These are phyloP conservation scores for Trichophyton simii DNA, from an alignment of 2,329 filamentous ascomycete genomes.

Conservation along the genomic window DNA sequence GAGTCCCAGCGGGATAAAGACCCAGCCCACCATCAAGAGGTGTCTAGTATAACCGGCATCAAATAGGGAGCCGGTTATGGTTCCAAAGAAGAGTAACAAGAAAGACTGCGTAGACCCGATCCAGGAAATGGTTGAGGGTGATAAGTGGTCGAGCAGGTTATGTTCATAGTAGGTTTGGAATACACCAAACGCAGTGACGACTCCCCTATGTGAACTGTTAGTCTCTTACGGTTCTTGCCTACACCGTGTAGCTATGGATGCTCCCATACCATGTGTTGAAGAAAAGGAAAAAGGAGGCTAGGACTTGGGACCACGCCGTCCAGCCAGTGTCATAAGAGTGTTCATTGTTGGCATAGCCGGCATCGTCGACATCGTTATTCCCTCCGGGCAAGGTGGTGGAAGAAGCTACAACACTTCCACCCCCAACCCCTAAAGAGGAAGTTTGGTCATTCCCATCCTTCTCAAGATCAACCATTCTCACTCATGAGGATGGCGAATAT, in stretches of 20 bases:
- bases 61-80: conserved; percentile 42
- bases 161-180: conserved; percentile 44
- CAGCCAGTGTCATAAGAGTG: conserved; percentile 15
- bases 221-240: neutral
- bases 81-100: conserved; percentile 40
- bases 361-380: neutral
- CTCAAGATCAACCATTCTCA: conserved; percentile 2
- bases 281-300: conserved; percentile 35
- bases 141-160: conserved; percentile 27
- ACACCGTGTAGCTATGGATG: neutral
- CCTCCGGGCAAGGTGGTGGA: neutral
- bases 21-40: conserved; percentile 33
- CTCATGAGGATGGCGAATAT: neutral
- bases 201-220: conserved; percentile 26
- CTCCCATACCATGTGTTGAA: conserved; percentile 38
- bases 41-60: conserved; percentile 39
- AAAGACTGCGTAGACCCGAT: conserved; percentile 43
- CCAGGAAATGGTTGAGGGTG: conserved; percentile 40
- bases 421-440: neutral
- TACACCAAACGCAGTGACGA: conserved; percentile 42
- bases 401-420: neutral
- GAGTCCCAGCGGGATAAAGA: conserved; percentile 38
- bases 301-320: conserved; percentile 35
- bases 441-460: neutral
- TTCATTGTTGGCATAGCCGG: conserved; percentile 10